Percentiles rank a stretch among this genome's conserved stretches.
These are phyloP conservation scores for Inga laurina DNA, from an alignment of 306 rosid species.

Conservation along the genomic window DNA sequence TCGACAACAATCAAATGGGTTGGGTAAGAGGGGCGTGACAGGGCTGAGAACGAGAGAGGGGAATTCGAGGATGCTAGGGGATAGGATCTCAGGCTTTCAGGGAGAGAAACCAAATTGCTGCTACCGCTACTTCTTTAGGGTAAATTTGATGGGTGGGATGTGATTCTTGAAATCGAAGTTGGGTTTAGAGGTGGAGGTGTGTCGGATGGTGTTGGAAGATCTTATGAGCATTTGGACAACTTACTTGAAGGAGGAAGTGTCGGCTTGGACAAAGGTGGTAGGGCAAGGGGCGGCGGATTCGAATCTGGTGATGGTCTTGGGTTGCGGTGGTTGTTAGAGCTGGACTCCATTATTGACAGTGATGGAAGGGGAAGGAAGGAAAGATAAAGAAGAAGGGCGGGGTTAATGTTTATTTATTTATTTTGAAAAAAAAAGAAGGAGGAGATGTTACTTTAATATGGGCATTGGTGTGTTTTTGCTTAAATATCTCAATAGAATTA, in stretches of 20 bases:
- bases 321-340: slow-evolving; percentile 1
- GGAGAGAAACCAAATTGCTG: slow-evolving; percentile 62
- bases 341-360: background rate
- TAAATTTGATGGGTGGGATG: slow-evolving; percentile 71
- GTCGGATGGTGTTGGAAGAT: slow-evolving; percentile 69
- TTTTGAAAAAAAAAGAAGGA: background rate
- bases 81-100: slow-evolving; percentile 69
- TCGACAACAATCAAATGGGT: slow-evolving; percentile 71
- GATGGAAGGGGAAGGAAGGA: slow-evolving; percentile 29
- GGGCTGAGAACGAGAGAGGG: slow-evolving; percentile 83
- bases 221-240: slow-evolving; percentile 99
- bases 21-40: slow-evolving; percentile 80
- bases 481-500: too few species aligned
- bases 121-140: slow-evolving; percentile 51
- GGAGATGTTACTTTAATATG: too few species aligned
- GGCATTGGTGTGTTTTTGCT: too few species aligned
- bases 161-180: slow-evolving; percentile 45
- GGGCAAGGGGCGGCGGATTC: slow-evolving; percentile 83
- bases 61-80: slow-evolving; percentile 89
- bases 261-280: slow-evolving; percentile 90
- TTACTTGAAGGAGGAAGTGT: slow-evolving; percentile 85
- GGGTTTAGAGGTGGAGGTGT: slow-evolving; percentile 37
- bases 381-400: background rate
- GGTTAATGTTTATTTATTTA: background rate
- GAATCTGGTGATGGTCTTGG: slow-evolving; percentile 66